These are phyloP conservation scores for Zymoseptoria passerinii DNA, from an alignment of 2,329 filamentous ascomycete species.

Conservation along the genomic window DNA sequence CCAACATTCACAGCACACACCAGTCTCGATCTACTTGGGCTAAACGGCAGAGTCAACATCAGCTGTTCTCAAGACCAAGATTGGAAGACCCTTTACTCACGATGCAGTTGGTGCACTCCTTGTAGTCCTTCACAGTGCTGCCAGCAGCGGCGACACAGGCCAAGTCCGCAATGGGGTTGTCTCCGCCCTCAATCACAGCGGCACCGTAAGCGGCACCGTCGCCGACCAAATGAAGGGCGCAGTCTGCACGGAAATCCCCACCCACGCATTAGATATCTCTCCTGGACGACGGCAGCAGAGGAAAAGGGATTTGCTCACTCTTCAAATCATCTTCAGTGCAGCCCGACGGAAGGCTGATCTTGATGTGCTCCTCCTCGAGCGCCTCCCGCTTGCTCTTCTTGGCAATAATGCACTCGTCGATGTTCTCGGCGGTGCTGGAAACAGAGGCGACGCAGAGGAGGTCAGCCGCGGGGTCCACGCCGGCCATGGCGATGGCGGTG, in stretches of 20 bases:
- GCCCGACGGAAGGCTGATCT: neutral
- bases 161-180: neutral
- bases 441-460: slow-evolving; percentile 4
- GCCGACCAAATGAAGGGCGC: neutral
- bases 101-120: neutral
- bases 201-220: neutral
- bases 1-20: neutral
- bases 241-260: neutral
- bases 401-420: slow-evolving; percentile 11
- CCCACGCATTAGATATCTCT: too few relatives aligned
- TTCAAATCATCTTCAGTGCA: neutral
- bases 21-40: neutral
- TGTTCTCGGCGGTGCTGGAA: slow-evolving; percentile 5
- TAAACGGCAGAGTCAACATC: neutral
- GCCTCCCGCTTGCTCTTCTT: slow-evolving; percentile 1
- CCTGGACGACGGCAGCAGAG: neutral
- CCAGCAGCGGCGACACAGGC: neutral
- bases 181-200: neutral
- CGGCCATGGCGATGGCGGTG: neutral
- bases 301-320: neutral
- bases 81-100: neutral
- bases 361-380: neutral
- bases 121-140: neutral
- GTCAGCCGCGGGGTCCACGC: neutral
- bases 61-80: too few relatives aligned